A percentile compares a stretch with the other conserved stretches of the same genome.
Conservation (phyloP, 768 basidiomycete species). For the Punctularia strigosozonata region DNA sequence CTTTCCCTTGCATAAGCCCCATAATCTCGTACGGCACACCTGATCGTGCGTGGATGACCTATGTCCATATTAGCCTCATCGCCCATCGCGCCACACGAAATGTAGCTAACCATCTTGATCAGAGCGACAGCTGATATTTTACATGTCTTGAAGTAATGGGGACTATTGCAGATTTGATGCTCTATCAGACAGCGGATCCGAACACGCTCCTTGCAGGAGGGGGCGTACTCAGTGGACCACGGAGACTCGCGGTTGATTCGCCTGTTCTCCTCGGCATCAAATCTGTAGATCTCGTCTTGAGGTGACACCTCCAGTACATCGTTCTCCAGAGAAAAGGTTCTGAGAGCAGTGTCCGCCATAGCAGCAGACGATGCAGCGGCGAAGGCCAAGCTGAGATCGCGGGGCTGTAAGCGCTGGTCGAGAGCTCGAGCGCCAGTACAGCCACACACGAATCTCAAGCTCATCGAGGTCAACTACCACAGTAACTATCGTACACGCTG, state of each 20-base stretch:
- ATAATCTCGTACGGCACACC: slow-evolving; percentile 98
- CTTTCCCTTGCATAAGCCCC: slow-evolving; percentile 98
- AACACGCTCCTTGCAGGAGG: neutral
- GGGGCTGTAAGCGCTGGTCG: too few relatives aligned
- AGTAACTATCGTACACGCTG: too few relatives aligned
- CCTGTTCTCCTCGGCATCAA: slow-evolving; percentile 57
- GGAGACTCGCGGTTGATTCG: slow-evolving; percentile 57
- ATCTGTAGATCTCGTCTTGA: slow-evolving; percentile 73
- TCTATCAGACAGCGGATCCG: slow-evolving; percentile 2
- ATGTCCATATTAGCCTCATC: neutral
- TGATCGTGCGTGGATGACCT: slow-evolving; percentile 97
- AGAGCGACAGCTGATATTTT: slow-evolving; percentile 93
- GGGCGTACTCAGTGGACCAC: slow-evolving; percentile 78
- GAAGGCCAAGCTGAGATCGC: too few relatives aligned
- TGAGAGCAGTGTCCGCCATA: slow-evolving; percentile 48
- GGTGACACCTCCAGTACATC: slow-evolving; percentile 58
- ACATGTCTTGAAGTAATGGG: slow-evolving; percentile 77
- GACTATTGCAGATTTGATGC: slow-evolving; percentile 27
- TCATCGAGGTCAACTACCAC: too few relatives aligned
- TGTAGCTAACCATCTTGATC: slow-evolving; percentile 73
- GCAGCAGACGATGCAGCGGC: too few relatives aligned
- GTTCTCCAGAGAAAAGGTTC: slow-evolving; percentile 65
- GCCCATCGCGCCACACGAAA: slow-evolving; percentile 11
- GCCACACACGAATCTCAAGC: too few relatives aligned
- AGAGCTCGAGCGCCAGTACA: too few relatives aligned